A percentile compares a stretch with the other conserved stretches of the same genome.
Evolutionary conservation across 2,329 filamentous ascomycete species (phyloP).

Genomic region (Fusarium kyushuense): DNA sequence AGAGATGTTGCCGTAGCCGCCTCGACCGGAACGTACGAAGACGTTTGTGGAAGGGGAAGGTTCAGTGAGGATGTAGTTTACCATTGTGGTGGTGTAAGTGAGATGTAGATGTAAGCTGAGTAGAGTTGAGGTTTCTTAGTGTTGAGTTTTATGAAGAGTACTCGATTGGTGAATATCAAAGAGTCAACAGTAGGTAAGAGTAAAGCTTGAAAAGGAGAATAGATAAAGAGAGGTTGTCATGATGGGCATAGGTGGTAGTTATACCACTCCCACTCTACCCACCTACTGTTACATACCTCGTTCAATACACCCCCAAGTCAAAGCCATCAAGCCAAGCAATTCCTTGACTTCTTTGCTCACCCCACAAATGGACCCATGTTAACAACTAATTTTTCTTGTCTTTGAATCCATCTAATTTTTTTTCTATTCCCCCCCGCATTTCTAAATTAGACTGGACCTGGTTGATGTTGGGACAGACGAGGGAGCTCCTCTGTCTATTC

Average conservation of each 20-base stretch:
- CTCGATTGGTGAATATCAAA: conserved; percentile 1
- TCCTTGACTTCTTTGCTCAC: conserved; percentile 35
- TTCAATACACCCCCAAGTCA: conserved; percentile 19
- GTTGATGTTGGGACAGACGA: no score
- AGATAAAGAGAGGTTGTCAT: conserved; percentile 35
- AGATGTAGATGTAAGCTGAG: conserved; percentile 16
- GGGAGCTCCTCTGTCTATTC: no score
- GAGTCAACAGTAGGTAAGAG: conserved; percentile 3
- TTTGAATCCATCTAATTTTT: background rate
- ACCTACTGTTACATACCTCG: conserved; percentile 8
- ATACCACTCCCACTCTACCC: conserved; percentile 30
- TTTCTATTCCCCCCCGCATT: conserved; percentile 42
- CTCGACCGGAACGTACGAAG: conserved; percentile 65
- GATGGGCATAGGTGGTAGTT: conserved; percentile 42
- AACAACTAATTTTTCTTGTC: background rate
- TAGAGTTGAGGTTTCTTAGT: conserved; percentile 12
- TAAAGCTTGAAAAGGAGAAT: conserved; percentile 9
- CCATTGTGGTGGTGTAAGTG: conserved; percentile 43
- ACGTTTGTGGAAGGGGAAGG: conserved; percentile 49
- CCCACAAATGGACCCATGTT: conserved; percentile 41
- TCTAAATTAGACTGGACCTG: conserved; percentile 22
- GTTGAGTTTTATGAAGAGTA: no score
- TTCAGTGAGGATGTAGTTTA: conserved; percentile 52
- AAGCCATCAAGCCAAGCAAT: conserved; percentile 22
- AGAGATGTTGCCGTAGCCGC: conserved; percentile 68